phyloP scores from a whole-genome alignment of 768 basidiomycete species.

The Suillus lakei region DNA sequence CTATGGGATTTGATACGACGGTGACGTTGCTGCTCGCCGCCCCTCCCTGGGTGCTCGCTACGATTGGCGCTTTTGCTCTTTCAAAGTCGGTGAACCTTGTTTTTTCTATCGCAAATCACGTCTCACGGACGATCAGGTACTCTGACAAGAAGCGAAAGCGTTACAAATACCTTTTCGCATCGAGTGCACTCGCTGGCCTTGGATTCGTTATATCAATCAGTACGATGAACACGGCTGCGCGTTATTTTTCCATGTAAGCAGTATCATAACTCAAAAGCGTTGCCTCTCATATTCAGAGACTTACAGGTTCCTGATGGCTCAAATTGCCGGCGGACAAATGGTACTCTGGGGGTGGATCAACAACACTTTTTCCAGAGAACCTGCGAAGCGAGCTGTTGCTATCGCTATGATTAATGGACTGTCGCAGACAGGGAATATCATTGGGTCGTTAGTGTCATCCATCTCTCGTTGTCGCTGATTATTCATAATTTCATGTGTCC shows the following conservation, averaged over 20 bases:
- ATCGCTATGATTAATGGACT: constrained; percentile 79
- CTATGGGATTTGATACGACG: constrained; percentile 42
- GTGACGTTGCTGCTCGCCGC: constrained; percentile 47
- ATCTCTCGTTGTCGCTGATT: background rate
- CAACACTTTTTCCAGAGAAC: constrained; percentile 71
- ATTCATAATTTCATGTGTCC: background rate
- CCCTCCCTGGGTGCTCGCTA: constrained; percentile 33
- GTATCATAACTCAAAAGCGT: background rate
- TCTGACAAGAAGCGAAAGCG: constrained; percentile 72
- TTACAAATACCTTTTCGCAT: constrained; percentile 63
- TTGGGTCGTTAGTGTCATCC: constrained; percentile 64
- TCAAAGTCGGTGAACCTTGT: background rate
- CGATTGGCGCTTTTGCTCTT: constrained; percentile 33
- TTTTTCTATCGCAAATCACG: background rate
- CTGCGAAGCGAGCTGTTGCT: constrained; percentile 80
- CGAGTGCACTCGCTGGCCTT: constrained; percentile 60
- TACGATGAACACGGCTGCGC: constrained; percentile 60
- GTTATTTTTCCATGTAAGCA: constrained; percentile 64
- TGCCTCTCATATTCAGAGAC: background rate
- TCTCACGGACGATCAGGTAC: constrained; percentile 44
- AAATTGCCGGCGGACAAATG: constrained; percentile 71
- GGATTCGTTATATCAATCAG: constrained; percentile 67
- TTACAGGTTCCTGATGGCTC: constrained; percentile 70
- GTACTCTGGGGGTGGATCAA: constrained; percentile 52
- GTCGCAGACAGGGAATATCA: constrained; percentile 79